Evolutionary conservation across 1,284 basidiomycete species (phyloP).

Genomic region (Coniferiporia weirii): DNA sequence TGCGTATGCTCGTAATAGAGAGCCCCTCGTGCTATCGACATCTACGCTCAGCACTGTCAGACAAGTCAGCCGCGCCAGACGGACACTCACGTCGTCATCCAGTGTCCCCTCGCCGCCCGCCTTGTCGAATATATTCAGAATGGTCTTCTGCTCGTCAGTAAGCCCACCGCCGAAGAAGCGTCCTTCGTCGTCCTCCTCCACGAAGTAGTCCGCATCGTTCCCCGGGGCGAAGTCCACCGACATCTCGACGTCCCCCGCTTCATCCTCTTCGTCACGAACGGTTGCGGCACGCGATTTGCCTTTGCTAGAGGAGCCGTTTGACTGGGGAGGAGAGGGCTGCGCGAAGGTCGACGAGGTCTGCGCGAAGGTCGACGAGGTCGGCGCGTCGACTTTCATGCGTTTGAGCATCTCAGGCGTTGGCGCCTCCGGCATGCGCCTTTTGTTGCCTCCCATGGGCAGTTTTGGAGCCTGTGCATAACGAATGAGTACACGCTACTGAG

Average conservation of each 20-base stretch:
- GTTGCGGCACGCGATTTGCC: conserved; percentile 41
- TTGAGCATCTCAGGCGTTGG: conserved; percentile 80
- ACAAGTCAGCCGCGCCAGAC: conserved; percentile 19
- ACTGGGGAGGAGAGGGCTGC: conserved; percentile 18
- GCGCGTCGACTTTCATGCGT: conserved; percentile 57
- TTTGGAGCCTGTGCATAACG: conserved; percentile 54
- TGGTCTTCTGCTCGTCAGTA: conserved; percentile 85
- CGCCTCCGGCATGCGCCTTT: conserved; percentile 78
- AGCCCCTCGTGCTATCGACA: conserved; percentile 54
- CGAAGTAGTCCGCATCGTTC: conserved; percentile 84
- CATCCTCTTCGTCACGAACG: conserved; percentile 50
- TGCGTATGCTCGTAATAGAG: conserved; percentile 65
- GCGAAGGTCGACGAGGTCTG: conserved; percentile 22
- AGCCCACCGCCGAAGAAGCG: conserved; percentile 91
- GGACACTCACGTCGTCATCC: conserved; percentile 61
- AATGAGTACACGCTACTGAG: conserved; percentile 5
- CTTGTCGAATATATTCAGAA: conserved; percentile 84
- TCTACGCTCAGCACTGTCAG: conserved; percentile 28
- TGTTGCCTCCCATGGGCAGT: conserved; percentile 56
- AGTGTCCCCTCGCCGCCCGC: conserved; percentile 52
- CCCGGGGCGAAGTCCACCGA: conserved; percentile 67
- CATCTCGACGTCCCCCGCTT: conserved; percentile 39
- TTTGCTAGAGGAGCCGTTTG: conserved; percentile 24
- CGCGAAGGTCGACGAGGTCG: conserved; percentile 24
- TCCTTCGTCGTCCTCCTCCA: conserved; percentile 87